phyloP scores from a whole-genome alignment of 2,329 filamentous ascomycete species.

The Sclerotinia minor region DNA sequence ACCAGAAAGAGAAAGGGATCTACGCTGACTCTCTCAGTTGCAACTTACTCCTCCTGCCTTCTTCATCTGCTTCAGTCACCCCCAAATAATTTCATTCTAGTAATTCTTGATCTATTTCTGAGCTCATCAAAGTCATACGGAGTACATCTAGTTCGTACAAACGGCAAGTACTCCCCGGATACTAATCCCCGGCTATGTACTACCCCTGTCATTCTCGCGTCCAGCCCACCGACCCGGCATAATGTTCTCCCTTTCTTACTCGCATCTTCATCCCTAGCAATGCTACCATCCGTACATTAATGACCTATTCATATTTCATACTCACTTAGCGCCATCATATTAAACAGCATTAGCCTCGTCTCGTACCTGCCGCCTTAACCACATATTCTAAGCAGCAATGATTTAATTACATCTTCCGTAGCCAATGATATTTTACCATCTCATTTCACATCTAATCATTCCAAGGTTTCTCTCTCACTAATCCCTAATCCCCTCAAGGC shows the following conservation, averaged over 20 bases:
- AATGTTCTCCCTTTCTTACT: slow-evolving; percentile 25
- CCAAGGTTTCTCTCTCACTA: neutral
- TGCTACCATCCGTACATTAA: slow-evolving; percentile 2
- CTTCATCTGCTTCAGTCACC: neutral
- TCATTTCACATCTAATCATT: neutral
- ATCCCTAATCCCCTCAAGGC: neutral
- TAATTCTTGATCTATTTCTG: neutral
- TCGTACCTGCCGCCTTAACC: slow-evolving; percentile 11
- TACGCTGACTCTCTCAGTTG: slow-evolving; percentile 1
- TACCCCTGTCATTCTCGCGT: slow-evolving; percentile 10
- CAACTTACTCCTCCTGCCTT: neutral
- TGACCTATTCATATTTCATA: neutral
- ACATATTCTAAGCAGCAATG: slow-evolving; percentile 17
- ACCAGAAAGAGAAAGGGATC: neutral
- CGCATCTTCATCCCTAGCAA: slow-evolving; percentile 5
- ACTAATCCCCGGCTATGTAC: neutral
- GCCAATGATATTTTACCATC: slow-evolving; percentile 1
- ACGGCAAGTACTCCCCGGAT: slow-evolving; percentile 14
- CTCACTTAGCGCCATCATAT: slow-evolving; percentile 9
- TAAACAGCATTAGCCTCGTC: slow-evolving; percentile 14
- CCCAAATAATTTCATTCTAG: neutral
- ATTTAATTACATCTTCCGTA: neutral
- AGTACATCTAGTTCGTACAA: slow-evolving; percentile 6
- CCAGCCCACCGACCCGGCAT: slow-evolving; percentile 20
- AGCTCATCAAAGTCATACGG: slow-evolving; percentile 9